Percentiles rank a stretch among this genome's conserved stretches.
phyloP scores from a whole-genome alignment of 2,329 filamentous ascomycete species.

The Beauveria scarabaeidicola region DNA sequence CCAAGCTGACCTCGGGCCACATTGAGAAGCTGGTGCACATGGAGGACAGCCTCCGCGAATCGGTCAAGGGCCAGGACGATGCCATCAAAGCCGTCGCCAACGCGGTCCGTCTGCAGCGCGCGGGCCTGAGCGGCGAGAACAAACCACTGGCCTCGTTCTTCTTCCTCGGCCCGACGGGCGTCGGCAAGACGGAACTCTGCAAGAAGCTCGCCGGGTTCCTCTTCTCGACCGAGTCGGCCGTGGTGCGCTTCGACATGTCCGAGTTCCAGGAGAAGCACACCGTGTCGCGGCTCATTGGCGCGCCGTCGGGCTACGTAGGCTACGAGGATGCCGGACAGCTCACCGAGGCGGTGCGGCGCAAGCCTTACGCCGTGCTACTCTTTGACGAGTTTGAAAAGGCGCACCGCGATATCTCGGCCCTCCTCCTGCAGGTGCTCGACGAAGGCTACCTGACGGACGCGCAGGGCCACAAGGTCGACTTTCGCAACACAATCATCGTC shows the following conservation, averaged over 20 bases:
- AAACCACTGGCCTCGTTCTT: slow-evolving; percentile 90
- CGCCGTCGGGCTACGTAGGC: slow-evolving; percentile 88
- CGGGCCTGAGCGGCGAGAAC: slow-evolving; percentile 85
- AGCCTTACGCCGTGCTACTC: slow-evolving; percentile 88
- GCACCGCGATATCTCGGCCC: slow-evolving; percentile 84
- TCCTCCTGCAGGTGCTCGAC: slow-evolving; percentile 89
- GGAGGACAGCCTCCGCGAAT: slow-evolving; percentile 79
- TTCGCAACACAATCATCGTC: slow-evolving; percentile 93
- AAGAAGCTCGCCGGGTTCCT: slow-evolving; percentile 92
- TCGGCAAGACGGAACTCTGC: slow-evolving; percentile 94
- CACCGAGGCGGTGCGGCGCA: slow-evolving; percentile 87
- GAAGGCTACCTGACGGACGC: slow-evolving; percentile 93
- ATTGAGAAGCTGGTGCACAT: slow-evolving; percentile 92
- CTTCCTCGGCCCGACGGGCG: slow-evolving; percentile 93
- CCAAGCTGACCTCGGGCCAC: slow-evolving; percentile 86
- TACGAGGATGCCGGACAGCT: slow-evolving; percentile 96
- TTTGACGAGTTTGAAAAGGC: slow-evolving; percentile 99
- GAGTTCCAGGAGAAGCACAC: slow-evolving; percentile 98
- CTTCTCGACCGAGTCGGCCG: slow-evolving; percentile 84
- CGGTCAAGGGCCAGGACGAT: slow-evolving; percentile 88
- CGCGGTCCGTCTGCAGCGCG: slow-evolving; percentile 87
- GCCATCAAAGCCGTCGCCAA: slow-evolving; percentile 85
- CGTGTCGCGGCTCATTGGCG: slow-evolving; percentile 83
- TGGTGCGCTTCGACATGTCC: slow-evolving; percentile 93
- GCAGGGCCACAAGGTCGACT: slow-evolving; percentile 94